Evolutionary conservation across 1,139 yeast species (phyloP).

Genomic region (Blastobotrys proliferans): DNA sequence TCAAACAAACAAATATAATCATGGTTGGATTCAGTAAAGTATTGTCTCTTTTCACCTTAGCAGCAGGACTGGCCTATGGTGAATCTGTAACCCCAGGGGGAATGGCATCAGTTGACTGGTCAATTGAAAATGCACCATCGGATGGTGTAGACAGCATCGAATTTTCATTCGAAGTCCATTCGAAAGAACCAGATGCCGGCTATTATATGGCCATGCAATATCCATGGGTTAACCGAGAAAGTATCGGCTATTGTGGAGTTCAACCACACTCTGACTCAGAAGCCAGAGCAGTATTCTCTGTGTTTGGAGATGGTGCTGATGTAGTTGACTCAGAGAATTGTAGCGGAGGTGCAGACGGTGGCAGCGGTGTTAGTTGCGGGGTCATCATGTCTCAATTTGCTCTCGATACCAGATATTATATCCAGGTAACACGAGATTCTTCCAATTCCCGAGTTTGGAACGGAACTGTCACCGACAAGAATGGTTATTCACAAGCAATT

Average conservation of each 20-base stretch:
- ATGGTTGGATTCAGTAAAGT: no score
- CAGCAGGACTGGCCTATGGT: not conserved
- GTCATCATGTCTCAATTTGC: constrained; percentile 3
- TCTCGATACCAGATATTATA: not conserved
- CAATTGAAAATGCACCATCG: not conserved
- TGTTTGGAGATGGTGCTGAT: not conserved
- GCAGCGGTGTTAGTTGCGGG: not conserved
- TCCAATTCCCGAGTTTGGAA: not conserved
- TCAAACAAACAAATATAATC: no score
- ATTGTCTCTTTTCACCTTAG: not conserved
- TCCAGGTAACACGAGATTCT: not conserved
- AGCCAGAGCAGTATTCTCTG: constrained; percentile 2
- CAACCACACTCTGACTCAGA: not conserved
- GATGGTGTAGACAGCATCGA: constrained; percentile 4
- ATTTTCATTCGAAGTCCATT: not conserved
- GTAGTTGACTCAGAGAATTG: not conserved
- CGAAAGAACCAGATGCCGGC: not conserved
- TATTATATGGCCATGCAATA: constrained; percentile 6
- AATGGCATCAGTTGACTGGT: not conserved
- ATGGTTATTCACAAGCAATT: not conserved
- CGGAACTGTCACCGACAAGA: constrained; percentile 3
- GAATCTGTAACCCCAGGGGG: constrained; percentile 3
- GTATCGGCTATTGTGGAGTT: constrained; percentile 1
- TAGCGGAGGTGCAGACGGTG: constrained; percentile 5
- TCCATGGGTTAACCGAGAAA: not conserved